Conservation (phyloP, 2,329 filamentous ascomycete genomes). For the Diaporthe citri region DNA sequence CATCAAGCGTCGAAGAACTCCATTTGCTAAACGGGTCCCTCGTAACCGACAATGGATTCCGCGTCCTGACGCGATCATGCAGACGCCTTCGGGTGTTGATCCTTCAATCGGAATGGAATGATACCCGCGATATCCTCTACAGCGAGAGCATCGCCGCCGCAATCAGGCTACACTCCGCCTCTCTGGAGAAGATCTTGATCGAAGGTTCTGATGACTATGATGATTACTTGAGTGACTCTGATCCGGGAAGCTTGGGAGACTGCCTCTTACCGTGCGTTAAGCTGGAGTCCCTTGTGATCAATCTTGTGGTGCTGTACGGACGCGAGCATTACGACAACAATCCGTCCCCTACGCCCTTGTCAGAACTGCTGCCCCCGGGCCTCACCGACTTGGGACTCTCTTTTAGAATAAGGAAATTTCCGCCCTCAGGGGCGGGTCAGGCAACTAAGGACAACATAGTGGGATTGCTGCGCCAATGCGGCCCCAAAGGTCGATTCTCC, state of each 20-base stretch:
- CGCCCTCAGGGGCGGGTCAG: neutral
- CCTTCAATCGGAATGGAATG: neutral
- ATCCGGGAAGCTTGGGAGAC: neutral
- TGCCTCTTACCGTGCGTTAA: neutral
- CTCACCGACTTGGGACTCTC: neutral
- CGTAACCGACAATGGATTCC: neutral
- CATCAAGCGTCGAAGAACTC: neutral
- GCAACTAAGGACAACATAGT: neutral
- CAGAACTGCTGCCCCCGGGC: neutral
- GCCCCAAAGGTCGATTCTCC: neutral
- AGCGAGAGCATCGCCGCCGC: neutral
- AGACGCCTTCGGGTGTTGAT: neutral
- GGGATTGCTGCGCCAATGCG: neutral
- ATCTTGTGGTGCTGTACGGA: neutral
- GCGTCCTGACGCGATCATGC: slow-evolving; percentile 1
- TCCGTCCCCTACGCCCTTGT: neutral
- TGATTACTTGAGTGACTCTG: neutral
- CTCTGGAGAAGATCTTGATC: neutral
- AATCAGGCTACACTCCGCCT: neutral
- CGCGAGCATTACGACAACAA: neutral
- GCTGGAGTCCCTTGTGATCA: neutral
- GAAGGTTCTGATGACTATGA: no score
- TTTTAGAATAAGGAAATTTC: no score
- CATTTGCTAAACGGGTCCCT: neutral
- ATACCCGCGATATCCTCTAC: neutral